A percentile compares a stretch with the other conserved stretches of the same genome.
phyloP scores from a whole-genome alignment of 2,329 filamentous ascomycete species.

The Escovopsis sp. region DNA sequence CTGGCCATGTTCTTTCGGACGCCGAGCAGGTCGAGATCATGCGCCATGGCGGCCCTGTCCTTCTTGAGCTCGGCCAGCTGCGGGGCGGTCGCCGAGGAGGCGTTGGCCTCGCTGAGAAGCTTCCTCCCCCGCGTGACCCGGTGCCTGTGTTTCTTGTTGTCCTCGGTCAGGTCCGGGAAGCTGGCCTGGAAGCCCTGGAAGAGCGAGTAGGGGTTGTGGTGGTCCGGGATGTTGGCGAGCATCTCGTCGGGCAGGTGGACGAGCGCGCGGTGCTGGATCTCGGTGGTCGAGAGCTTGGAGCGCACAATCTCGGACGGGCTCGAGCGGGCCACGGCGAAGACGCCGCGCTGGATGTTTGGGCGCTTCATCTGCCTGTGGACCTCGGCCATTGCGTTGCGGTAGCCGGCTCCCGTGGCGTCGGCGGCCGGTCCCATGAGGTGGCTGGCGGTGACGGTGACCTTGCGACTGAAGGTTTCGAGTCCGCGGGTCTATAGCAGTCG shows the following conservation, averaged over 20 bases:
- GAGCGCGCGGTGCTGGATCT: conserved; percentile 89
- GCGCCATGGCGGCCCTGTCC: conserved; percentile 66
- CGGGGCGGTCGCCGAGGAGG: conserved; percentile 40
- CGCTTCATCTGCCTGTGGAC: conserved; percentile 79
- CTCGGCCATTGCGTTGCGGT: conserved; percentile 75
- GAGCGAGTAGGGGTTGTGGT: conserved; percentile 74
- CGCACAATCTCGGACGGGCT: conserved; percentile 90
- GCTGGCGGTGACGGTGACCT: conserved; percentile 84
- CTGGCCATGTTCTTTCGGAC: conserved; percentile 96
- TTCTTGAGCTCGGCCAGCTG: conserved; percentile 61
- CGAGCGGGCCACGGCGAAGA: conserved; percentile 83
- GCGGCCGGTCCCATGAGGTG: conserved; percentile 64
- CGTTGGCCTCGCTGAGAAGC: conserved; percentile 51
- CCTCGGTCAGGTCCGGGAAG: conserved; percentile 56
- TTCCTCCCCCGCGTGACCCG: conserved; percentile 63
- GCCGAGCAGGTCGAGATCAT: conserved; percentile 78
- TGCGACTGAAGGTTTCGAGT: conserved; percentile 83
- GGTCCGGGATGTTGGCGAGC: conserved; percentile 74
- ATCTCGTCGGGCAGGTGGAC: conserved; percentile 83
- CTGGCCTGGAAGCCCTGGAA: conserved; percentile 95
- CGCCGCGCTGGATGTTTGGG: conserved; percentile 70
- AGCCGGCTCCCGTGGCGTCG: conserved; percentile 46
- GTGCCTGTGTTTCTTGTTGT: conserved; percentile 55
- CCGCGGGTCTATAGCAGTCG: conserved; percentile 53
- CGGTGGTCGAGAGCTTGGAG: conserved; percentile 73